A percentile compares a stretch with the other conserved stretches of the same genome.
Evolutionary conservation across 805 yeast species (phyloP).

Genomic region (Metschnikowia continentalis): DNA sequence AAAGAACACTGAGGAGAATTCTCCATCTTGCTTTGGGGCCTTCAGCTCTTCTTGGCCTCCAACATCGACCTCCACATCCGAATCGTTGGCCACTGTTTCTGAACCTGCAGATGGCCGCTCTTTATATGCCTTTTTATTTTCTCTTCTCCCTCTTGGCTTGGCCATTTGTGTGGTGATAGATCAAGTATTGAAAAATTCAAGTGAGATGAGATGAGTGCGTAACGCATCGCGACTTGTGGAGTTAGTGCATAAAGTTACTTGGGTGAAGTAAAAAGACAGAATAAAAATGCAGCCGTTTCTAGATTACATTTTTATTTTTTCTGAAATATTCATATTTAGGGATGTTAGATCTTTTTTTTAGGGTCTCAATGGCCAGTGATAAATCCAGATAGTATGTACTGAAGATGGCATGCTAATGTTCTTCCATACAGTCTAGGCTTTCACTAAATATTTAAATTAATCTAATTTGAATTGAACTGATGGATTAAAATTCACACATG

Average conservation of each 20-base stretch:
- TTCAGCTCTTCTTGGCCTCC: slow-evolving; percentile 7
- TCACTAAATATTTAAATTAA: too few relatives aligned
- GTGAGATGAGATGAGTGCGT: slow-evolving; percentile 10
- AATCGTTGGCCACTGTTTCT: slow-evolving; percentile 3
- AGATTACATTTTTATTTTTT: too few relatives aligned
- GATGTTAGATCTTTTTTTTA: too few relatives aligned
- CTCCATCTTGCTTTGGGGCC: slow-evolving; percentile 12
- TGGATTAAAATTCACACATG: too few relatives aligned
- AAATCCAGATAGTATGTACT: too few relatives aligned
- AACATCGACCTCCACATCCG: not conserved
- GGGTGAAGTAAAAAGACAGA: not conserved
- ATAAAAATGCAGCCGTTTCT: too few relatives aligned
- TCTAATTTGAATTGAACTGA: too few relatives aligned
- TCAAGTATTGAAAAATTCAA: not conserved
- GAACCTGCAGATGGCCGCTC: slow-evolving; percentile 16
- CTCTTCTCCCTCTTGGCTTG: slow-evolving; percentile 43
- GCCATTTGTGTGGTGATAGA: slow-evolving; percentile 10
- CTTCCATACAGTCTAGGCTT: too few relatives aligned
- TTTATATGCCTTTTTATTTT: slow-evolving; percentile 26
- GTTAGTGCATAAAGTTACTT: not conserved
- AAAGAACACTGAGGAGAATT: slow-evolving; percentile 51
- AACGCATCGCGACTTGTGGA: not conserved
- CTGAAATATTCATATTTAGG: too few relatives aligned
- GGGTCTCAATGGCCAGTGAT: too few relatives aligned
- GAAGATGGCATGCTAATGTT: too few relatives aligned